A percentile compares a stretch with the other conserved stretches of the same genome.
Conservation (phyloP, 441 rosid species). For the Populus hybrid region DNA sequence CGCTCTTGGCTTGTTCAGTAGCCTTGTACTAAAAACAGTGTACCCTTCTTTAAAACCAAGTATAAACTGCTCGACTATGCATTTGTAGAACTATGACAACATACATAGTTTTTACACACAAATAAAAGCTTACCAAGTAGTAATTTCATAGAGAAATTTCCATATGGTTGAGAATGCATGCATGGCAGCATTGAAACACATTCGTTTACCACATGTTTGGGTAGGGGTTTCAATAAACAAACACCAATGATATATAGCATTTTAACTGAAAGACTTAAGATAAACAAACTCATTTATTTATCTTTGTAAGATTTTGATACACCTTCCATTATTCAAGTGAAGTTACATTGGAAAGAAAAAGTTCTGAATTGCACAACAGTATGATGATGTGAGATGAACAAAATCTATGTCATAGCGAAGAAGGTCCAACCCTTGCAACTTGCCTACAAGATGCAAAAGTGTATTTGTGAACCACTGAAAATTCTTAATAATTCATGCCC, state of each 20-base stretch:
- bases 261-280: neutral
- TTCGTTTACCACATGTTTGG: neutral
- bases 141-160: neutral
- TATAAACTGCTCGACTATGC: neutral
- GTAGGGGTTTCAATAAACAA: neutral
- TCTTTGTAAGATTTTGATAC: neutral
- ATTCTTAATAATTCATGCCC: neutral
- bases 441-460: slow-evolving; percentile 14
- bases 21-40: neutral
- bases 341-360: neutral
- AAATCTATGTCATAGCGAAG: slow-evolving; percentile 3
- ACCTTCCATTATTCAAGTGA: slow-evolving; percentile 3
- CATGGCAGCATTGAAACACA: neutral
- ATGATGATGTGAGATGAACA: neutral
- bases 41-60: neutral
- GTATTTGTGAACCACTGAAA: neutral
- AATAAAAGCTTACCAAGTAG: neutral
- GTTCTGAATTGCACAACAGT: neutral
- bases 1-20: neutral
- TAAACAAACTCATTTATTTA: neutral
- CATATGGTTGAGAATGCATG: neutral
- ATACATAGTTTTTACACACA: neutral
- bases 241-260: neutral
- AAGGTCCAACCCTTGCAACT: slow-evolving; percentile 5
- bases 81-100: neutral